Evolutionary conservation across 1,284 basidiomycete species (phyloP).

Genomic region (Puccinia novopanici): DNA sequence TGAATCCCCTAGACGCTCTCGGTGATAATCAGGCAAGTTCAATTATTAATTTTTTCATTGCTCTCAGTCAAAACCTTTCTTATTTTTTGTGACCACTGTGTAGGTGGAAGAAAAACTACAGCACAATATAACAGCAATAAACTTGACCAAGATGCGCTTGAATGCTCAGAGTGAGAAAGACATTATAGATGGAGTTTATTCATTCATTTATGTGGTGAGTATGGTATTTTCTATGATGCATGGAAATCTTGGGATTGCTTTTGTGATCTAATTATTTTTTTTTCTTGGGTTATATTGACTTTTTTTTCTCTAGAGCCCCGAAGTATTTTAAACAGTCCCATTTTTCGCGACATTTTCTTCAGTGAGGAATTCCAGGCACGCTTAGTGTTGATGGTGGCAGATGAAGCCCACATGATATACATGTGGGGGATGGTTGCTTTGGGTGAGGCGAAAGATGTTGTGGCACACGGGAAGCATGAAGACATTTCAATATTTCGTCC

Average conservation of each 20-base stretch:
- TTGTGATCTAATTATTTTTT: too few relatives aligned
- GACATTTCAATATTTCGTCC: not conserved
- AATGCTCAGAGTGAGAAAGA: not conserved
- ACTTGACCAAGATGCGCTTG: not conserved
- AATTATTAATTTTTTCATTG: too few relatives aligned
- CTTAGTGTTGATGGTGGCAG: too few relatives aligned
- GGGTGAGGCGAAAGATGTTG: not conserved
- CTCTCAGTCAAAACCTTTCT: too few relatives aligned
- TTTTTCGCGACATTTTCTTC: not conserved
- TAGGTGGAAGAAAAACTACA: not conserved
- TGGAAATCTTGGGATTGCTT: too few relatives aligned
- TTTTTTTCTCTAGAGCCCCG: not conserved
- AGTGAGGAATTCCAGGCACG: too few relatives aligned
- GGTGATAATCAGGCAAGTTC: too few relatives aligned
- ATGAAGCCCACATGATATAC: too few relatives aligned
- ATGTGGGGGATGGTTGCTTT: too few relatives aligned
- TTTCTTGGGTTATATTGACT: too few relatives aligned
- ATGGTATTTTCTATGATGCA: too few relatives aligned
- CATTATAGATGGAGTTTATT: not conserved
- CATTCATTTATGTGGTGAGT: not conserved
- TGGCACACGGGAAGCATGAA: not conserved
- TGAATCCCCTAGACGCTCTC: too few relatives aligned
- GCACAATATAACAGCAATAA: not conserved
- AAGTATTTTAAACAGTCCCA: not conserved
- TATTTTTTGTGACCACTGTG: slow-evolving; percentile 10